phyloP scores from a whole-genome alignment of 2,329 filamentous ascomycete species.

The Alternaria brassicicola region DNA sequence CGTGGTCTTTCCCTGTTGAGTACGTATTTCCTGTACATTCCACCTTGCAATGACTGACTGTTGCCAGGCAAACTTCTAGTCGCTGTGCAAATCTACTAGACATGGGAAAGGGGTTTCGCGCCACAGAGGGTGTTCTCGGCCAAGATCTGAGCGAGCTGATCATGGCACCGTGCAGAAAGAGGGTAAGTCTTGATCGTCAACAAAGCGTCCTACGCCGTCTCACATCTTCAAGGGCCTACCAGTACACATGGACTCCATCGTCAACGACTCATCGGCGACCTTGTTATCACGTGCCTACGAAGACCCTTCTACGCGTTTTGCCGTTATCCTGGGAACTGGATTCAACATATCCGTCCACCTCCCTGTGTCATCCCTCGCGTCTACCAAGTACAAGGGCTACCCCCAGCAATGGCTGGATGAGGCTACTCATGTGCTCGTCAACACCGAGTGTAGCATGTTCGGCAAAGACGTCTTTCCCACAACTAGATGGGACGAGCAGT shows the following conservation, averaged over 20 bases:
- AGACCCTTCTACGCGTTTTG: slow-evolving; percentile 65
- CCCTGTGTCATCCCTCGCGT: slow-evolving; percentile 60
- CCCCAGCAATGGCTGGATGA: slow-evolving; percentile 61
- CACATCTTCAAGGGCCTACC: slow-evolving; percentile 54
- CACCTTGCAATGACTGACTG: slow-evolving; percentile 19
- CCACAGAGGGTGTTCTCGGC: slow-evolving; percentile 64
- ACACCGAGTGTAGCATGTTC: slow-evolving; percentile 72
- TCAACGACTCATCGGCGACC: slow-evolving; percentile 68
- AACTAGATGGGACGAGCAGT: slow-evolving; percentile 66
- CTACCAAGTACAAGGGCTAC: slow-evolving; percentile 62
- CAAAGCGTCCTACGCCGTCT: slow-evolving; percentile 16
- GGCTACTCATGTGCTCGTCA: slow-evolving; percentile 67
- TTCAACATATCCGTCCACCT: slow-evolving; percentile 69
- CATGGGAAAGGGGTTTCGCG: slow-evolving; percentile 71
- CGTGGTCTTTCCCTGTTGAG: slow-evolving; percentile 71
- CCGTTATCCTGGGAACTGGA: slow-evolving; percentile 68
- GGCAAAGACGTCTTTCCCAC: slow-evolving; percentile 63
- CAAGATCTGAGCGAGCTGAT: slow-evolving; percentile 66
- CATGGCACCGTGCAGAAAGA: slow-evolving; percentile 62
- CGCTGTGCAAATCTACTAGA: slow-evolving; percentile 62
- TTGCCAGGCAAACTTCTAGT: slow-evolving; percentile 61
- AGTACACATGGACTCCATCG: slow-evolving; percentile 65
- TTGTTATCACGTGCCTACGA: slow-evolving; percentile 67
- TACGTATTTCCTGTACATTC: slow-evolving; percentile 32
- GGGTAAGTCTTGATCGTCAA: slow-evolving; percentile 38